phyloP scores from a whole-genome alignment of 768 basidiomycete genomes.

The Leccinum olivaceopallidum region DNA sequence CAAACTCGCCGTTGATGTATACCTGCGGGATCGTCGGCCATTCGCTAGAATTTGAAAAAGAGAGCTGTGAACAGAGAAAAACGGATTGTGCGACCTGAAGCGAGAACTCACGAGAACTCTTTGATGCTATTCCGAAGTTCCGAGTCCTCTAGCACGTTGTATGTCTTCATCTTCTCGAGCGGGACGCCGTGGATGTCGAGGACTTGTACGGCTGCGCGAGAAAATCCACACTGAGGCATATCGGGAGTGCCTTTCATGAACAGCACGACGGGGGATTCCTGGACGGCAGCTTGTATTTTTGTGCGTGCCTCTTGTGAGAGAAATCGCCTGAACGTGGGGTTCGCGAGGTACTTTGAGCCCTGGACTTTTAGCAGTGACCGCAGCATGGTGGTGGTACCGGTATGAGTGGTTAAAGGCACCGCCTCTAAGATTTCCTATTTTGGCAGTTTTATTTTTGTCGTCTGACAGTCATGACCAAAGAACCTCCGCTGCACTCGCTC shows the following conservation, averaged over 20 bases:
- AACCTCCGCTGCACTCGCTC: constrained; percentile 84
- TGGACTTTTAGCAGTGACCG: not conserved
- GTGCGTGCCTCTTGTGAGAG: constrained; percentile 63
- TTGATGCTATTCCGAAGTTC: constrained; percentile 88
- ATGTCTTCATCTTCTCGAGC: constrained; percentile 80
- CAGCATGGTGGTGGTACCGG: not conserved
- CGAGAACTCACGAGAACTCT: constrained; percentile 86
- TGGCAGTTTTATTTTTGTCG: not conserved
- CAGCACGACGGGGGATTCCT: constrained; percentile 78
- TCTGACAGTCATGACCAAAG: constrained; percentile 39
- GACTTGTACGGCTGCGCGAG: constrained; percentile 89
- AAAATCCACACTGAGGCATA: constrained; percentile 92
- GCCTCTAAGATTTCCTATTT: not conserved
- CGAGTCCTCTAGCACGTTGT: constrained; percentile 83
- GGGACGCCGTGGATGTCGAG: constrained; percentile 84
- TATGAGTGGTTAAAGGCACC: not conserved
- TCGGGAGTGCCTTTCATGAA: constrained; percentile 98
- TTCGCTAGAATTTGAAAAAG: constrained; percentile 51
- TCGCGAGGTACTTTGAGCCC: constrained; percentile 3
- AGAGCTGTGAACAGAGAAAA: not conserved
- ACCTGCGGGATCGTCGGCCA: constrained; percentile 99
- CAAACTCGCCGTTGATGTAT: constrained; percentile 92
- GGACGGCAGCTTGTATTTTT: constrained; percentile 73
- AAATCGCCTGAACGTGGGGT: constrained; percentile 38
- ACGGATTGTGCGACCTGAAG: not conserved